Percentiles rank a stretch among this genome's conserved stretches.
Evolutionary conservation across 2,329 filamentous ascomycete species (phyloP).

Genomic region (Incumbomyces lentus): DNA sequence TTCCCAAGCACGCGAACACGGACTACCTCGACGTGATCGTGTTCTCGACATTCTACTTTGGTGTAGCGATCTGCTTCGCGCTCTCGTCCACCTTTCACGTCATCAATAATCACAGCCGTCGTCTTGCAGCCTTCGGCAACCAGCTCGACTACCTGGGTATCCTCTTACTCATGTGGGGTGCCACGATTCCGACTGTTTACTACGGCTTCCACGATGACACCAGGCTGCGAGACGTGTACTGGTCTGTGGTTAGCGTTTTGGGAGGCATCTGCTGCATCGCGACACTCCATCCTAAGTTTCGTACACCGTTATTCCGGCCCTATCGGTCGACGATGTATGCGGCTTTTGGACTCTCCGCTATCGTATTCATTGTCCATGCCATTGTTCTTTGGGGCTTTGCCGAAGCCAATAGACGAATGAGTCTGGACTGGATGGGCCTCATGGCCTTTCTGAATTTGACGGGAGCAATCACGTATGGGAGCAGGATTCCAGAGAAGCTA

Average conservation of each 20-base stretch:
- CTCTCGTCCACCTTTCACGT: conserved; percentile 43
- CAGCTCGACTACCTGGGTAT: conserved; percentile 54
- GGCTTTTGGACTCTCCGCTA: no score
- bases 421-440: no score
- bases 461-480: no score
- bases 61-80: conserved; percentile 37
- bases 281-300: no score
- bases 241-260: not conserved
- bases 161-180: conserved; percentile 52
- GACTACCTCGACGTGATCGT: conserved; percentile 29
- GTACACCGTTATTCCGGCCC: no score
- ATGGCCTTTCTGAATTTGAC: no score
- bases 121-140: conserved; percentile 42
- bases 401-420: no score
- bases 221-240: conserved; percentile 27
- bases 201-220: conserved; percentile 34
- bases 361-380: no score
- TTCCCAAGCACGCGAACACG: conserved; percentile 14
- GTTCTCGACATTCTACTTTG: conserved; percentile 34
- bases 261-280: no score
- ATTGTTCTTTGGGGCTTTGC: no score
- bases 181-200: conserved; percentile 49
- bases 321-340: no score
- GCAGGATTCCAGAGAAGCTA: conserved; percentile 36
- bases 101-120: conserved; percentile 42